A percentile compares a stretch with the other conserved stretches of the same genome.
Evolutionary conservation across 2,329 filamentous ascomycete genomes (phyloP).

Genomic region (Alternaria burnsii): DNA sequence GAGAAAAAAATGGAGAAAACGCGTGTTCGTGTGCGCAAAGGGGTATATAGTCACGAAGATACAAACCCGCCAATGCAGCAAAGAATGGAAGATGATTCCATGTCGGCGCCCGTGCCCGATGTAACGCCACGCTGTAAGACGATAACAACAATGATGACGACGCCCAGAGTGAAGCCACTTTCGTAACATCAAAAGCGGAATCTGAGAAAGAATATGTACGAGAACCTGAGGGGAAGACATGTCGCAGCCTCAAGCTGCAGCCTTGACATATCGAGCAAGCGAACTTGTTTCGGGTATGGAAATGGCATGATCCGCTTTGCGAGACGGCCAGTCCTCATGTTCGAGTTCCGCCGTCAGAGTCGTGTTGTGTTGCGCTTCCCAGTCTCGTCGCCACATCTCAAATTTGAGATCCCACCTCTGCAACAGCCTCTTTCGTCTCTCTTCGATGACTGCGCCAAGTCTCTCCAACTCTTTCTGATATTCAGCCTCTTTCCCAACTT

Average conservation of each 20-base stretch:
- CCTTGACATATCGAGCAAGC: slow-evolving; percentile 29
- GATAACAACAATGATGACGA: not conserved
- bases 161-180: not conserved
- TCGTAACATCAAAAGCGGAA: not conserved
- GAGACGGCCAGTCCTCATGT: slow-evolving; percentile 43
- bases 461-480: slow-evolving; percentile 46
- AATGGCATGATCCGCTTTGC: slow-evolving; percentile 18
- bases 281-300: slow-evolving; percentile 33
- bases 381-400: slow-evolving; percentile 51
- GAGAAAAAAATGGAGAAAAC: not conserved
- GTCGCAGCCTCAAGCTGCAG: slow-evolving; percentile 12
- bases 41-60: slow-evolving; percentile 8
- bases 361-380: slow-evolving; percentile 40
- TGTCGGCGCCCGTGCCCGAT: not conserved
- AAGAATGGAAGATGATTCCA: not conserved
- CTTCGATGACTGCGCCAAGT: slow-evolving; percentile 45
- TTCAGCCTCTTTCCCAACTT: slow-evolving; percentile 42
- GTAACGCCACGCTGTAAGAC: slow-evolving; percentile 7
- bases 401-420: slow-evolving; percentile 53
- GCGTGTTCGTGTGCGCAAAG: slow-evolving; percentile 1
- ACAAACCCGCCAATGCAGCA: slow-evolving; percentile 4
- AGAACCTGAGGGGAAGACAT: not conserved
- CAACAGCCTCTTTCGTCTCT: slow-evolving; percentile 42
- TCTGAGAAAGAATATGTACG: not conserved
- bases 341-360: slow-evolving; percentile 33